Base-by-base conservation (phyloP, 1,284 basidiomycete genomes). In the Agroathelia rolfsii region DNA sequence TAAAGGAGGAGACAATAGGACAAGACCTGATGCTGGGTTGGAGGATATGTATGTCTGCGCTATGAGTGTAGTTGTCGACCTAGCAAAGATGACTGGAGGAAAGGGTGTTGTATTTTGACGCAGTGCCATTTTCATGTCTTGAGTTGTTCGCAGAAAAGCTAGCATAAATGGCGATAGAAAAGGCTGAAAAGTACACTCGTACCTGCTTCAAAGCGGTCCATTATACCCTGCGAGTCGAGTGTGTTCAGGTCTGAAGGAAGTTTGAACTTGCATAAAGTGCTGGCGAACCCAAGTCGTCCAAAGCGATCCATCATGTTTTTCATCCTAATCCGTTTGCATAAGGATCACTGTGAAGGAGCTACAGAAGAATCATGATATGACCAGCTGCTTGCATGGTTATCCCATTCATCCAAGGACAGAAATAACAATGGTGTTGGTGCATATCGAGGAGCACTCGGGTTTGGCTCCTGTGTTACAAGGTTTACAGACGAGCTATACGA, bases 11-110 rank as follows among this genome's bases (percentile, higher is more conserved):
- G 69, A 65, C 23, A 78, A 62, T 16, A 82, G 58, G 25, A 78
- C 62, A 26, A 82, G 56, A 0, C 66, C 78, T 7, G 61, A 60
- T 2, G 74, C 75, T 2, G 75, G 74, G 45, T 76, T 53, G 20
- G 74, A 77, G 6, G 72, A 76, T 35, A 82, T 67, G 48, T 77
- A 81, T 10, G 71, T 63, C 48, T 82, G 75, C 7, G 72, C 67
- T 33, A 82, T 66, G 28, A 81, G 56, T 31, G 66, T 64, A 9
- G 63, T 63, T 1, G 56, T 48, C 1, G 61, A 63, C 6, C 64
- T 61, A 1, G 77, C 67, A 40, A 81, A 58, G 25, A 82, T 53
- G 25, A 82, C 62, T 0, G 78, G 78, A 2, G 76, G 69, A 43
- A 78, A 81, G 8, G 75, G 69, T 31, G 71, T 68, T 4, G 55